phyloP scores from a whole-genome alignment of 1,284 basidiomycete genomes.

The Cutaneotrichosporon arboriforme region DNA sequence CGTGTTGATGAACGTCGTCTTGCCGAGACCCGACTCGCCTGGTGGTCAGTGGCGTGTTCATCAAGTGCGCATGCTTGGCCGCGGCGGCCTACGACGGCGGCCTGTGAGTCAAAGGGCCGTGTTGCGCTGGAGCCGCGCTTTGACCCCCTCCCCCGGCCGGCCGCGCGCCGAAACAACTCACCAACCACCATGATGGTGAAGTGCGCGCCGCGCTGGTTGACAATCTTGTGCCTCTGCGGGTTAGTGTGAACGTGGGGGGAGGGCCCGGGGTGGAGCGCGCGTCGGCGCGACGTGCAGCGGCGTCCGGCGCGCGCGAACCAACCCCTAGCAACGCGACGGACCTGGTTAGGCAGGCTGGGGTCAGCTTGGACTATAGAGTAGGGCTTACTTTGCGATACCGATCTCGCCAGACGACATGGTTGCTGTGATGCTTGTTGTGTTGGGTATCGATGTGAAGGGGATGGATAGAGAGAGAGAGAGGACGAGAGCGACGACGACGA shows the following conservation, averaged over 20 bases:
- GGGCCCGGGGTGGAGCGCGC: neutral
- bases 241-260: conserved; percentile 13
- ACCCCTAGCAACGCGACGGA: conserved; percentile 49
- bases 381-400: conserved; percentile 49
- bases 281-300: neutral
- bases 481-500: neutral
- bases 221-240: conserved; percentile 85
- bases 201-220: conserved; percentile 92
- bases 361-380: conserved; percentile 1
- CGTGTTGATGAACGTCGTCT: conserved; percentile 96
- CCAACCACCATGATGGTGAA: conserved; percentile 99
- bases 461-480: neutral
- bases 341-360: conserved; percentile 96
- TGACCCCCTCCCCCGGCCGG: neutral
- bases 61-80: neutral
- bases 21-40: conserved; percentile 93
- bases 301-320: too few relatives aligned
- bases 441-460: conserved; percentile 10
- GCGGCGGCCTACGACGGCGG: too few relatives aligned
- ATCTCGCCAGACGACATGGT: conserved; percentile 40
- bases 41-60: conserved; percentile 9
- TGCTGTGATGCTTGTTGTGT: conserved; percentile 15
- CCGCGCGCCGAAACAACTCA: too few relatives aligned
- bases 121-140: neutral
- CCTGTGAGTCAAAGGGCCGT: neutral